phyloP scores from a whole-genome alignment of 257 asterid genomes.

The Salvia rosmarinus region DNA sequence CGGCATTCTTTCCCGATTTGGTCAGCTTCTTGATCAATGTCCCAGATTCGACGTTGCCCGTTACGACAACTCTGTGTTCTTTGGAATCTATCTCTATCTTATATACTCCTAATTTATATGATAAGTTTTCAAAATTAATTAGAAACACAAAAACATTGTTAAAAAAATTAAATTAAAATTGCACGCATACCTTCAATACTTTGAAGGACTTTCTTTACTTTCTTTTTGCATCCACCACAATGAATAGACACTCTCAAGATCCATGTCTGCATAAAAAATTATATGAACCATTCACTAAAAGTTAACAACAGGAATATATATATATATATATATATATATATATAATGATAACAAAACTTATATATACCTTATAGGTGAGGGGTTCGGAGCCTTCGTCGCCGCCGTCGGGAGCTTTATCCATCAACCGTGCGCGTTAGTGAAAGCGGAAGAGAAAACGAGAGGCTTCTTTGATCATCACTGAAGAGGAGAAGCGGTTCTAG shows the following conservation, averaged over 20 bases:
- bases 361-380: constrained; percentile 52
- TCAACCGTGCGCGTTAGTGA: constrained; percentile 33
- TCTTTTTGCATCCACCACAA: constrained; percentile 74
- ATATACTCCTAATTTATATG: constrained; percentile 56
- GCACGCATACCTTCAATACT: constrained; percentile 53
- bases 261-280: constrained; percentile 57
- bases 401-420: constrained; percentile 49
- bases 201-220: constrained; percentile 71
- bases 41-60: constrained; percentile 63
- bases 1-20: constrained; percentile 61
- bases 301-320: not conserved
- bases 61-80: constrained; percentile 61
- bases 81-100: constrained; percentile 57
- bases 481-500: constrained; percentile 24
- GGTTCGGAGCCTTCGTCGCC: constrained; percentile 43
- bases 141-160: too few species aligned
- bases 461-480: constrained; percentile 34
- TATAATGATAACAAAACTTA: too few species aligned
- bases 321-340: too few species aligned
- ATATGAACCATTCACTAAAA: not conserved
- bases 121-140: too few species aligned
- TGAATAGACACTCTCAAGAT: constrained; percentile 68
- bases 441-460: constrained; percentile 14
- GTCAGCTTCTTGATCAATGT: constrained; percentile 59
- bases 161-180: not conserved